Conservation (phyloP, 2,329 filamentous ascomycete genomes). For the Penicillium paneum region DNA sequence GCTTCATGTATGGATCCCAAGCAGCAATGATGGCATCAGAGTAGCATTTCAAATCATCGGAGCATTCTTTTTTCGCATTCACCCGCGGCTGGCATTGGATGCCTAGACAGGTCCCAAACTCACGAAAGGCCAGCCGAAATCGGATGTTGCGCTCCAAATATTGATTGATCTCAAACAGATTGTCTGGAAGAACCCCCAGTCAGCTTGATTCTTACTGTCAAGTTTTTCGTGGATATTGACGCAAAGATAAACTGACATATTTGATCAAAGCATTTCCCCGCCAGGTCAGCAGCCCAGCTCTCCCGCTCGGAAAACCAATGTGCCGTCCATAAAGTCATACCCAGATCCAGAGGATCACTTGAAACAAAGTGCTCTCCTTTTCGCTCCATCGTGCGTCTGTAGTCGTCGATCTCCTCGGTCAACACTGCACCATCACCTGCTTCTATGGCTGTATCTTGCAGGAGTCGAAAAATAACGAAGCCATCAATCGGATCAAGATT, state of each 20-base stretch:
- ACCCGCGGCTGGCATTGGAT: slow-evolving; percentile 41
- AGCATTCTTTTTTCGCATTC: slow-evolving; percentile 34
- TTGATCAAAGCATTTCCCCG: slow-evolving; percentile 35
- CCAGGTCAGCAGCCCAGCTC: slow-evolving; percentile 47
- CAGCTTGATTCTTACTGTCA: neutral
- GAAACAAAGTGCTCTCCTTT: slow-evolving; percentile 47
- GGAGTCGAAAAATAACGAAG: slow-evolving; percentile 50
- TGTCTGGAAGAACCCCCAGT: slow-evolving; percentile 22
- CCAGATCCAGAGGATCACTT: slow-evolving; percentile 54
- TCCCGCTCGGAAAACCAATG: slow-evolving; percentile 51
- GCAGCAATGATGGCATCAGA: slow-evolving; percentile 36
- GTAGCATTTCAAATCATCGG: slow-evolving; percentile 30
- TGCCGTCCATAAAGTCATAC: slow-evolving; percentile 58
- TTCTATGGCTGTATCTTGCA: slow-evolving; percentile 44
- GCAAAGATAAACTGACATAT: slow-evolving; percentile 29
- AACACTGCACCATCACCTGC: slow-evolving; percentile 37
- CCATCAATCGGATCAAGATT: slow-evolving; percentile 57
- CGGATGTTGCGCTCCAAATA: slow-evolving; percentile 36
- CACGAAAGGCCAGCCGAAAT: slow-evolving; percentile 51
- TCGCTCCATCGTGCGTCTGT: slow-evolving; percentile 48
- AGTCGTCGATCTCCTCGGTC: slow-evolving; percentile 52
- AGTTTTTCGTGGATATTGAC: neutral
- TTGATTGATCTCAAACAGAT: slow-evolving; percentile 36
- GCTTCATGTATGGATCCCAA: slow-evolving; percentile 42
- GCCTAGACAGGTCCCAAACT: slow-evolving; percentile 55